A percentile compares a stretch with the other conserved stretches of the same genome.
Evolutionary conservation across 345 rosid genomes (phyloP).

Genomic region (Streptanthus diversifolius): DNA sequence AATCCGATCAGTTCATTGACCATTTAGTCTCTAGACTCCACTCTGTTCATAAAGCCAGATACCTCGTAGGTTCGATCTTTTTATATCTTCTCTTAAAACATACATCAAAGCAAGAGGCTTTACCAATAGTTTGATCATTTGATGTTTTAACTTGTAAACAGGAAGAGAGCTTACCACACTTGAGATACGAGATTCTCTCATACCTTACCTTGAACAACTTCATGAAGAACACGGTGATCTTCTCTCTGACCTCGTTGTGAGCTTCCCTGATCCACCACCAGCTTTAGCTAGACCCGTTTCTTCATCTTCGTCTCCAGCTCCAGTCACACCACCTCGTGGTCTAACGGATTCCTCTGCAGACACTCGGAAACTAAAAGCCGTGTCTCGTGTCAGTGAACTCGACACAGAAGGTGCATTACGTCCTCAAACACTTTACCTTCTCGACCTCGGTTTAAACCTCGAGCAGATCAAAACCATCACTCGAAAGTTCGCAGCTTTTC

Average conservation of each 20-base stretch:
- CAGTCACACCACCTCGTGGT: constrained; percentile 34
- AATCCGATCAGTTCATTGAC: constrained; percentile 64
- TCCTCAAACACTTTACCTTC: constrained; percentile 68
- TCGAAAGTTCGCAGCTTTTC: constrained; percentile 68
- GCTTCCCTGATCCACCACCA: constrained; percentile 59
- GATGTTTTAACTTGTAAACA: constrained; percentile 23
- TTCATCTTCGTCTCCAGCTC: constrained; percentile 9
- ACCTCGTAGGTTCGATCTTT: constrained; percentile 86
- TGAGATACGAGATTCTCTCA: constrained; percentile 80
- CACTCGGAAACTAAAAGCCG: constrained; percentile 53
- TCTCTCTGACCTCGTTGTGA: constrained; percentile 61
- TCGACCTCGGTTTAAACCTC: constrained; percentile 73
- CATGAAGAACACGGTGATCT: constrained; percentile 57
- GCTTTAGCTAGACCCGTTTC: constrained; percentile 37
- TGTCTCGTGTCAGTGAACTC: constrained; percentile 61
- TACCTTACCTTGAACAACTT: constrained; percentile 74
- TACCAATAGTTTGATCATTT: not conserved
- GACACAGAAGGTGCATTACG: constrained; percentile 58
- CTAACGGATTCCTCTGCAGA: constrained; percentile 37
- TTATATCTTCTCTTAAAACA: not conserved
- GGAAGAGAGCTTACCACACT: constrained; percentile 91
- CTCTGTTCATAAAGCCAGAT: constrained; percentile 70
- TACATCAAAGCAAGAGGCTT: not conserved
- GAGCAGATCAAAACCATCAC: constrained; percentile 80
- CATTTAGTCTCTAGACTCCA: constrained; percentile 85